Evolutionary conservation across 2,329 filamentous ascomycete genomes (phyloP).

Genomic region (Polytolypa hystricis): DNA sequence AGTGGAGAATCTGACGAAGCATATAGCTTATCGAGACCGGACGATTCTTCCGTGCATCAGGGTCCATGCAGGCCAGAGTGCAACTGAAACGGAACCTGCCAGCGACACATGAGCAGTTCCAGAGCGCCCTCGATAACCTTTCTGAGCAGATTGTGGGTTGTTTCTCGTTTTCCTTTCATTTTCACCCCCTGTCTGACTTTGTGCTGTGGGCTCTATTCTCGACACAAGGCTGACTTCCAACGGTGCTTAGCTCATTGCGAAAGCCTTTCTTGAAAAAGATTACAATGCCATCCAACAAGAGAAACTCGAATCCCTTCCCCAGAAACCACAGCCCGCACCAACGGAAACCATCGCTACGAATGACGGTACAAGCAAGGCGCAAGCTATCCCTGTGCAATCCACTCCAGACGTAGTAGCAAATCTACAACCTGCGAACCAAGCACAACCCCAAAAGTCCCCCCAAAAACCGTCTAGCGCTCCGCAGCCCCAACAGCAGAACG

Average conservation of each 20-base stretch:
- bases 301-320: neutral
- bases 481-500: neutral
- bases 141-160: conserved; percentile 33
- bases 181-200: conserved; percentile 2
- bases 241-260: conserved; percentile 28
- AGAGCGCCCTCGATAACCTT: conserved; percentile 28
- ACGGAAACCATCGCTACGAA: neutral
- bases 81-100: conserved; percentile 30
- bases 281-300: conserved; percentile 20
- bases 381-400: no score
- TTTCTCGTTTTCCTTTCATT: neutral
- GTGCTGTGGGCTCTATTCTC: neutral
- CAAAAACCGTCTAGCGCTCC: neutral
- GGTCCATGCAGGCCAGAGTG: conserved; percentile 22
- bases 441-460: neutral
- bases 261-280: conserved; percentile 32
- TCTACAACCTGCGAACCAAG: no score
- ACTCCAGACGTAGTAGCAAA: no score
- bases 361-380: no score
- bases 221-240: conserved; percentile 1
- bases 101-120: conserved; percentile 28
- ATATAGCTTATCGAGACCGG: conserved; percentile 32
- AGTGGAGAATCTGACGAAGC: conserved; percentile 9
- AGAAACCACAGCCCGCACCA: neutral
- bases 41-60: conserved; percentile 28